phyloP scores from a whole-genome alignment of 352 stramenopile species.

The Pythium sukuiense region DNA sequence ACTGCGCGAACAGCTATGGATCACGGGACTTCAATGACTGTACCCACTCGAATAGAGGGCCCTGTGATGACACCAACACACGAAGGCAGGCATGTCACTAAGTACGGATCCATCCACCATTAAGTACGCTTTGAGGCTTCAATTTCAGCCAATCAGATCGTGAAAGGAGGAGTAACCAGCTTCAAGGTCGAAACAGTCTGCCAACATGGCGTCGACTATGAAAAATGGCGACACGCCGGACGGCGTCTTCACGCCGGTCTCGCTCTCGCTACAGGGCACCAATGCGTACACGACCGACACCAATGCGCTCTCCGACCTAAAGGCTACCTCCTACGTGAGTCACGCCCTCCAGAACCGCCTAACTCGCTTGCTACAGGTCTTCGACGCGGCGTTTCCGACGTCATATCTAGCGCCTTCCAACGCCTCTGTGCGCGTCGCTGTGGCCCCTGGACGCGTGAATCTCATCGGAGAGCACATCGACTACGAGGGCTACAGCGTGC shows the following conservation, averaged over 20 bases:
- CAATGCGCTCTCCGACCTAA: neutral
- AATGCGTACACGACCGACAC: neutral
- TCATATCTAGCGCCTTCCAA: neutral
- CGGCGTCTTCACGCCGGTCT: neutral
- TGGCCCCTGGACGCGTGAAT: conserved; percentile 81
- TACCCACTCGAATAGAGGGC: conserved; percentile 6
- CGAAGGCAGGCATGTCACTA: neutral
- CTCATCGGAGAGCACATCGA: conserved; percentile 89
- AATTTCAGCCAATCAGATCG: neutral
- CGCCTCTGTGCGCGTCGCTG: conserved; percentile 20
- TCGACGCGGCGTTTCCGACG: conserved; percentile 7
- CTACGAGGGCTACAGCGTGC: conserved; percentile 85
- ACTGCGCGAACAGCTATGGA: conserved; percentile 2
- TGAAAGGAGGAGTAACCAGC: neutral
- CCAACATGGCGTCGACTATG: neutral
- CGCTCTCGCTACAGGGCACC: conserved; percentile 4
- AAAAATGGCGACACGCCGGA: neutral
- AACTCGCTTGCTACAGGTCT: conserved; percentile 1
- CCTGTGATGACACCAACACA: neutral
- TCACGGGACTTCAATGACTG: conserved; percentile 8
- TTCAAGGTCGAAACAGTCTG: neutral
- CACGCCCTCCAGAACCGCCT: conserved; percentile 1
- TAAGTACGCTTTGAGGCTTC: neutral
- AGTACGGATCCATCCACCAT: neutral
- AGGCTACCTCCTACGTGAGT: neutral